These are phyloP conservation scores for Alternaria sp. DNA, from an alignment of 2,329 filamentous ascomycete species.

Conservation along the genomic window DNA sequence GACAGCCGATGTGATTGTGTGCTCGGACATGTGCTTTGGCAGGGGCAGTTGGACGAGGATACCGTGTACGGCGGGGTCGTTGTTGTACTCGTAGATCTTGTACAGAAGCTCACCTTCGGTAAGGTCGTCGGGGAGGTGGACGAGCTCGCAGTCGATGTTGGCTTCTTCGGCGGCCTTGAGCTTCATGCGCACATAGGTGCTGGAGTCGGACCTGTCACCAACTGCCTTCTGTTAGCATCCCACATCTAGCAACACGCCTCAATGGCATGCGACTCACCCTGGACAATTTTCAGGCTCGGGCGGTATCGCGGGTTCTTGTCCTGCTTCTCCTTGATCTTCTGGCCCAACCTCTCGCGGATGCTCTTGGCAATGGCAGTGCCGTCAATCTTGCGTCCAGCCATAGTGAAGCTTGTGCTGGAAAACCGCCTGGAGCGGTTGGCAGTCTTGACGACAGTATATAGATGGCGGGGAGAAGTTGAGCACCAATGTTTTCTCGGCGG, in stretches of 20 bases:
- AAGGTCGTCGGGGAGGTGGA: constrained; percentile 83
- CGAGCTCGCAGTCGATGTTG: constrained; percentile 85
- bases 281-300: constrained; percentile 91
- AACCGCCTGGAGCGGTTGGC: constrained; percentile 48
- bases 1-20: constrained; percentile 87
- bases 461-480: constrained; percentile 26
- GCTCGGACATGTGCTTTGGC: constrained; percentile 88
- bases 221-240: constrained; percentile 62
- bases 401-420: constrained; percentile 66
- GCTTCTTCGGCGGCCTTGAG: constrained; percentile 96
- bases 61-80: constrained; percentile 84
- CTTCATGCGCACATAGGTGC: constrained; percentile 99
- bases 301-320: constrained; percentile 84
- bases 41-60: constrained; percentile 94
- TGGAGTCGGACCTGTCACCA: constrained; percentile 90
- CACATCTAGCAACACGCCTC: neutral
- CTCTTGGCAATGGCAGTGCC: constrained; percentile 92
- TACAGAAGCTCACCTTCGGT: constrained; percentile 86
- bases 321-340: constrained; percentile 83
- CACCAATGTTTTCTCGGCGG: constrained; percentile 42
- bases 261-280: constrained; percentile 67
- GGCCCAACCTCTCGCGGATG: constrained; percentile 82
- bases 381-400: constrained; percentile 92
- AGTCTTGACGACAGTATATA: constrained; percentile 29
- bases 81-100: constrained; percentile 81